These are phyloP conservation scores for Gossypium australe DNA, from an alignment of 345 rosid genomes.

Conservation along the genomic window DNA sequence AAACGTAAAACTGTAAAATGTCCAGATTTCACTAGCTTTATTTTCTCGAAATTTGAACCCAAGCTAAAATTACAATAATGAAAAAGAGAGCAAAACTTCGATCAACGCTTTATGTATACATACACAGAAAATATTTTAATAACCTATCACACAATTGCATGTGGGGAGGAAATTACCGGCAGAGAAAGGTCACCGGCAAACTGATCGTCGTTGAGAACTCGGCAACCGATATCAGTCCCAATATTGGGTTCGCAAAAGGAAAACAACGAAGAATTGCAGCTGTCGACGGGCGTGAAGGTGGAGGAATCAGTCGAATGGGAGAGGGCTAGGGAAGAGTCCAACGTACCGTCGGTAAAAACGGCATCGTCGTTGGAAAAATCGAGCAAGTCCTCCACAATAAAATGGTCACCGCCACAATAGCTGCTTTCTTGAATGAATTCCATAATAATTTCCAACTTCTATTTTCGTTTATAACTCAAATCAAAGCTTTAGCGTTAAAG, in stretches of 20 bases:
- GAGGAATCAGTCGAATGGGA: slow-evolving; percentile 42
- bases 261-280: slow-evolving; percentile 43
- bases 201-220: slow-evolving; percentile 34
- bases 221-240: slow-evolving; percentile 32
- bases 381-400: slow-evolving; percentile 81
- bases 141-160: neutral
- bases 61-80: too few relatives aligned
- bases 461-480: too few relatives aligned
- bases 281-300: slow-evolving; percentile 42
- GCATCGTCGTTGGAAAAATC: slow-evolving; percentile 35
- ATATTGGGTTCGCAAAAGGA: slow-evolving; percentile 39
- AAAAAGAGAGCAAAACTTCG: too few relatives aligned
- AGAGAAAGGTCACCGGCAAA: slow-evolving; percentile 46
- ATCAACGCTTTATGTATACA: too few relatives aligned
- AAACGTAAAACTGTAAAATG: neutral
- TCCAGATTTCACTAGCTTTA: neutral
- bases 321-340: slow-evolving; percentile 9
- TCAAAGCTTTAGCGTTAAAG: neutral
- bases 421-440: slow-evolving; percentile 25
- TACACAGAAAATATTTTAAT: too few relatives aligned
- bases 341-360: neutral
- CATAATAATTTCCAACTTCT: slow-evolving; percentile 8
- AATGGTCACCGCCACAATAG: slow-evolving; percentile 50
- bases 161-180: slow-evolving; percentile 51
- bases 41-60: too few relatives aligned